Conservation (phyloP, 2,329 filamentous ascomycete species). For the Diaporthe velutina region DNA sequence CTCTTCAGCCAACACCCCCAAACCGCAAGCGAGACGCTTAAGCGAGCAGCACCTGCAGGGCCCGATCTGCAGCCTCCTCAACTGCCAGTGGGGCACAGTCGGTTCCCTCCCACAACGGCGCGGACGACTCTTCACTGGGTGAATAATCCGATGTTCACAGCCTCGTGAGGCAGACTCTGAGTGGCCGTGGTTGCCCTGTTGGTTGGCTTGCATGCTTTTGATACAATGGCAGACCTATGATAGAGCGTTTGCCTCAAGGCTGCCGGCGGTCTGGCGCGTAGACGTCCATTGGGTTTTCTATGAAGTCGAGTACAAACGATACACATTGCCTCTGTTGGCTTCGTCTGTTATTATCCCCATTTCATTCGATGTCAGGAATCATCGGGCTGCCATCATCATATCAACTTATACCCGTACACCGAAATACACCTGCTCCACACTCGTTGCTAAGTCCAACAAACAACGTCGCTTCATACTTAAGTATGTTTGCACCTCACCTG, state of each 20-base stretch:
- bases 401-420: background rate
- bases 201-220: background rate
- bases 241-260: background rate
- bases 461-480: background rate
- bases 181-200: background rate
- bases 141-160: background rate
- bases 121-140: background rate
- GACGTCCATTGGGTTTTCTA: background rate
- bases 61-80: background rate
- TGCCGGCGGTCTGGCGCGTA: background rate
- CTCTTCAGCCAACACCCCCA: background rate
- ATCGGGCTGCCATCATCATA: background rate
- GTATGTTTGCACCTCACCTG: background rate
- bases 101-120: background rate
- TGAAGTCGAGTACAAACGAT: background rate
- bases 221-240: background rate
- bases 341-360: background rate
- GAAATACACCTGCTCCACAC: background rate
- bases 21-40: background rate
- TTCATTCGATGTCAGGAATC: background rate
- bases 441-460: background rate
- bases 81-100: background rate
- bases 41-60: background rate
- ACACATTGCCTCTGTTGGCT: background rate
- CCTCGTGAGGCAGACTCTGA: background rate